Base-by-base conservation (phyloP, 2,329 filamentous ascomycete genomes). In the Pyrenochaeta sp. region DNA sequence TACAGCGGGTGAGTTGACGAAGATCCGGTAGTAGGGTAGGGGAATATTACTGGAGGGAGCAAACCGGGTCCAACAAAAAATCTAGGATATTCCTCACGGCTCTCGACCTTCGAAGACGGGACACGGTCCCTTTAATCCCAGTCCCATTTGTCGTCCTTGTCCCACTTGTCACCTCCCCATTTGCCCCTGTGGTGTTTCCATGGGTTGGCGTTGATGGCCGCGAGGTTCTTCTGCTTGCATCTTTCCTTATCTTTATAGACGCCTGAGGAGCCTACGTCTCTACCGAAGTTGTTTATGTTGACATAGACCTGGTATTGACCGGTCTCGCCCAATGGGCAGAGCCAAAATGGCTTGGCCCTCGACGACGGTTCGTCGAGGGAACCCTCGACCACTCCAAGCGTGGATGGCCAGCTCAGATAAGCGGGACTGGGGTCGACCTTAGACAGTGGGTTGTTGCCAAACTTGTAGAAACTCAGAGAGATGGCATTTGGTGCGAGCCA, bases 251-350 rank as follows among this genome's bases (percentile, higher is more conserved):
- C 46, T 40, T 54, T 55, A 24, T 27, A 22, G 14, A 55, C 42
- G 41, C 52, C 60, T 24, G 56, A 51, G 23, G 55, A 42, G 19
- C 32, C 40, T n/a, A 41, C 35, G 4, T 28, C 27, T 22, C 18
- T 22, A 1, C 55, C 46, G 23, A 58, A 64, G 41, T 65, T 65
- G 10, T 37, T 38, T 32, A 44, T 41, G 51, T 57, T 59, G 51
- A 65, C 53, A 45, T 58, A 67, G 17, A 68, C 49, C 39, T 65
- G 53, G 53, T 52, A 67, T 29, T 65, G 54, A 15, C 57, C 55
- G 13, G 60, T 64, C 20, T 28, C 32, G 7, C 55, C 51, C 15
- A 55, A 32, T 13, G 51, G 51, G 47, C 61, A 67, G 15, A 66
- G 42, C 15, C 31, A 38, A 48, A 50, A 65, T n/a, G n/a, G n/a